These are phyloP conservation scores for Grosmannia huntii DNA, from an alignment of 2,329 filamentous ascomycete genomes.

Conservation along the genomic window DNA sequence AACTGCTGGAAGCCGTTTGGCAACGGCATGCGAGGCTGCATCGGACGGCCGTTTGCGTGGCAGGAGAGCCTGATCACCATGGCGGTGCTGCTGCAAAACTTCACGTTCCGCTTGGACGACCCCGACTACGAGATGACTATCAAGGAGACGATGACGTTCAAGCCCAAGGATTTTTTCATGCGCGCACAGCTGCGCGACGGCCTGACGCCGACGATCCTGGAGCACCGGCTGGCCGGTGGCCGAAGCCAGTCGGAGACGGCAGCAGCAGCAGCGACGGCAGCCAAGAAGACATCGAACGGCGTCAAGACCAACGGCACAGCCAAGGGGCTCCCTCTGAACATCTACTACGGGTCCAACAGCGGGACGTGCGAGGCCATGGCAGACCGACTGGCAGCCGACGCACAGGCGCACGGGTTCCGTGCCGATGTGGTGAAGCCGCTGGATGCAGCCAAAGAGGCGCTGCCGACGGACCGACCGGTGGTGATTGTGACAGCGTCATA, in stretches of 20 bases:
- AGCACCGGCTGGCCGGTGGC: conserved; percentile 33
- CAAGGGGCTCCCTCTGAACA: conserved; percentile 37
- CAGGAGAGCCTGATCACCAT: conserved; percentile 54
- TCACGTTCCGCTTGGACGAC: conserved; percentile 52
- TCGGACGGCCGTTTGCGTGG: conserved; percentile 62
- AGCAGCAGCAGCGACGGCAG: conserved; percentile 20
- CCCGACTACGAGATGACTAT: conserved; percentile 44
- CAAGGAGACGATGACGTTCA: conserved; percentile 46
- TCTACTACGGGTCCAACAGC: conserved; percentile 55
- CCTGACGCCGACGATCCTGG: conserved; percentile 31
- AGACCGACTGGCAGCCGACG: conserved; percentile 39
- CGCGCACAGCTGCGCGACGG: conserved; percentile 50
- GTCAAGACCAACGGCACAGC: conserved; percentile 13
- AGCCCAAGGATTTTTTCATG: conserved; percentile 52
- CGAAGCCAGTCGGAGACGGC: conserved; percentile 24
- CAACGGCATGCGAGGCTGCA: conserved; percentile 43
- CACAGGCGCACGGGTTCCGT: conserved; percentile 19
- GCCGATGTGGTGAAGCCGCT: conserved; percentile 37
- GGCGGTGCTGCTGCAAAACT: conserved; percentile 56
- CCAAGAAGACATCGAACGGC: neutral
- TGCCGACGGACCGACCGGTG: conserved; percentile 48
- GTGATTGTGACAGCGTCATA: conserved; percentile 58
- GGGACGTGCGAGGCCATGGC: conserved; percentile 54
- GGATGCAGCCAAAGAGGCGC: conserved; percentile 55
- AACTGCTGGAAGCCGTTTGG: conserved; percentile 61